These are phyloP conservation scores for Afroboletus lepidellus DNA, from an alignment of 1,284 basidiomycete species.

Conservation along the genomic window DNA sequence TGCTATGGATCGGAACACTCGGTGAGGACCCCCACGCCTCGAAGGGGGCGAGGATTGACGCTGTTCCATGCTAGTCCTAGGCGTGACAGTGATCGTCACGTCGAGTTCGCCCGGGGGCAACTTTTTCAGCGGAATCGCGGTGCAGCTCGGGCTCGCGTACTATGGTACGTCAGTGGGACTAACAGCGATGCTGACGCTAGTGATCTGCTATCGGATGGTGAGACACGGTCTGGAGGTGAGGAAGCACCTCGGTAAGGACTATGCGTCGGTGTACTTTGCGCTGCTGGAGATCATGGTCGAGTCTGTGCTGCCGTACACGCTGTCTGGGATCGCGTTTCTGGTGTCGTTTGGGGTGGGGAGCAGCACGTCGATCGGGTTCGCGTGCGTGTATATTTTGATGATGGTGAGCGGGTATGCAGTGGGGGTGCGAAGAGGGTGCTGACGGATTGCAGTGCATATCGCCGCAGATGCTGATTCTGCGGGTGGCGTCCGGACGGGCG, in stretches of 20 bases:
- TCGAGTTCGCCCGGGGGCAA: constrained; percentile 19
- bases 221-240: constrained; percentile 15
- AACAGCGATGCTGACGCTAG: constrained; percentile 23
- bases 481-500: constrained; percentile 18
- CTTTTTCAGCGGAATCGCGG: constrained; percentile 22
- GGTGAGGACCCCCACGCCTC: constrained; percentile 14
- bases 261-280: constrained; percentile 22
- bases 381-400: constrained; percentile 22
- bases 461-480: constrained; percentile 30
- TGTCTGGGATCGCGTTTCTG: constrained; percentile 29
- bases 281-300: constrained; percentile 23
- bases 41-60: background rate
- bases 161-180: constrained; percentile 23
- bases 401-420: constrained; percentile 15
- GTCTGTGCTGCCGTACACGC: constrained; percentile 30
- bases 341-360: constrained; percentile 21
- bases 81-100: constrained; percentile 16
- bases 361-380: constrained; percentile 14
- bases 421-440: background rate
- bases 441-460: constrained; percentile 23
- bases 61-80: constrained; percentile 16
- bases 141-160: constrained; percentile 24
- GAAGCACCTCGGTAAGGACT: constrained; percentile 20
- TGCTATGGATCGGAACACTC: constrained; percentile 26
- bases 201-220: constrained; percentile 25